phyloP scores from a whole-genome alignment of 164 flowering plant genomes.

The Stephania cephalantha region DNA sequence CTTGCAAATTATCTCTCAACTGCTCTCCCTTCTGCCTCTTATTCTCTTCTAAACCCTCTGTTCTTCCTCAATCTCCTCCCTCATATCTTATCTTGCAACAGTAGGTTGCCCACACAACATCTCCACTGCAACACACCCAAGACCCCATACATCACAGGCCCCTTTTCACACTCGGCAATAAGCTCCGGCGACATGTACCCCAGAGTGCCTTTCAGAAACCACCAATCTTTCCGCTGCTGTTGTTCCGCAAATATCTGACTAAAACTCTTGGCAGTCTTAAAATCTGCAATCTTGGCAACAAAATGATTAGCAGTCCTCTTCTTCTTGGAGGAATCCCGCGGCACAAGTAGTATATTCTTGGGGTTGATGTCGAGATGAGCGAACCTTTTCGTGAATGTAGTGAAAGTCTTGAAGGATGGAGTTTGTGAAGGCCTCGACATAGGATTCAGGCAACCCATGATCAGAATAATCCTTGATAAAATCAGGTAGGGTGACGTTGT shows the following conservation, averaged over 20 bases:
- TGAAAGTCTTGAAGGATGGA: constrained; percentile 1
- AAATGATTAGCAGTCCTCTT: neutral
- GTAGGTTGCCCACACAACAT: constrained; percentile 2
- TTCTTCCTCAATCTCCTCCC: too few relatives aligned
- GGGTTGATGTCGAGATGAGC: constrained; percentile 4
- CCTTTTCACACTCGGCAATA: neutral
- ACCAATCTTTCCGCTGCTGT: neutral
- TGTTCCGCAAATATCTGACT: too few relatives aligned
- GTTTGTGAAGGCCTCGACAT: neutral
- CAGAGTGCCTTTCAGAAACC: neutral
- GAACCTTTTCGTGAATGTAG: constrained; percentile 1
- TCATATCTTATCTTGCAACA: too few relatives aligned
- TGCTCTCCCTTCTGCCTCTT: too few relatives aligned
- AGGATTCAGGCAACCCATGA: neutral
- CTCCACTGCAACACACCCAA: constrained; percentile 7
- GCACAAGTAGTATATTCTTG: constrained; percentile 3
- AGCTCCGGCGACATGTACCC: constrained; percentile 6
- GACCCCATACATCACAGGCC: constrained; percentile 8
- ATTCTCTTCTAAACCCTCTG: too few relatives aligned
- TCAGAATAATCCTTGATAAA: neutral
- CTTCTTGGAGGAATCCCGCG: neutral
- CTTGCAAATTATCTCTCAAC: too few relatives aligned
- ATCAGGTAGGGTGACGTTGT: neutral
- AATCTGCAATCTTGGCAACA: constrained; percentile 7
- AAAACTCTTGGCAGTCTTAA: neutral